phyloP scores from a whole-genome alignment of 805 yeast genomes.

The Cyberlindnera mycetangii region DNA sequence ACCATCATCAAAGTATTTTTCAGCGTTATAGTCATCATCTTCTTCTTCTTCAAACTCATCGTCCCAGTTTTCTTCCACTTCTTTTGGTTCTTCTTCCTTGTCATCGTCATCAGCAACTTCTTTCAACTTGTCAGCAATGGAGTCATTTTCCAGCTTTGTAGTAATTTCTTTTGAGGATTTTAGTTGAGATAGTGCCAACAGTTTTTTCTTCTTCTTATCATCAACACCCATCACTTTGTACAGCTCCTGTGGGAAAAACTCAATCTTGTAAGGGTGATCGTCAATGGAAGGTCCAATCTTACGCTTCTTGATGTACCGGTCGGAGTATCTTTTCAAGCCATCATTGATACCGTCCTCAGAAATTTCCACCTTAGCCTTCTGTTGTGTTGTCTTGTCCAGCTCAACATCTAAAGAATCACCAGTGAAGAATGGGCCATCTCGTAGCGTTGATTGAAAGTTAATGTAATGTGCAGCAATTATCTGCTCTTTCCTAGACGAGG shows the following conservation, averaged over 20 bases:
- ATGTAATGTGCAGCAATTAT: conserved; percentile 52
- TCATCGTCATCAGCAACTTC: conserved; percentile 47
- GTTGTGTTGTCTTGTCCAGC: conserved; percentile 15
- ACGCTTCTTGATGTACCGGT: conserved; percentile 68
- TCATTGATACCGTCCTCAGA: conserved; percentile 49
- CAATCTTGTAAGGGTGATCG: conserved; percentile 71
- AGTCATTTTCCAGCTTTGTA: conserved; percentile 25
- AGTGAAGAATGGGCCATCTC: conserved; percentile 65
- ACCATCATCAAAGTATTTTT: conserved; percentile 62
- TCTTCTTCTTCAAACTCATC: conserved; percentile 60
- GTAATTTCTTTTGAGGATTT: conserved; percentile 27
- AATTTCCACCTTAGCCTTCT: conserved; percentile 25
- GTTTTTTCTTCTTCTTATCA: conserved; percentile 49
- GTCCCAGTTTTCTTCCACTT: conserved; percentile 46
- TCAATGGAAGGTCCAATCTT: conserved; percentile 68
- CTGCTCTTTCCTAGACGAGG: conserved; percentile 48
- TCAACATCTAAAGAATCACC: conserved; percentile 44
- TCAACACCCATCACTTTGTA: conserved; percentile 66
- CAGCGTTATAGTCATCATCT: conserved; percentile 63
- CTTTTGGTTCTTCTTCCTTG: conserved; percentile 31
- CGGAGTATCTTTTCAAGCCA: conserved; percentile 80
- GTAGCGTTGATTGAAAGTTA: conserved; percentile 49
- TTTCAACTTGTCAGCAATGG: conserved; percentile 47
- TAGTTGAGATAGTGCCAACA: conserved; percentile 39
- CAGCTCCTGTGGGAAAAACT: conserved; percentile 76